Evolutionary conservation across 352 stramenopile genomes (phyloP), one percentile per base, ranked within the genome.

Genomic region (Pythium sp.): DNA sequence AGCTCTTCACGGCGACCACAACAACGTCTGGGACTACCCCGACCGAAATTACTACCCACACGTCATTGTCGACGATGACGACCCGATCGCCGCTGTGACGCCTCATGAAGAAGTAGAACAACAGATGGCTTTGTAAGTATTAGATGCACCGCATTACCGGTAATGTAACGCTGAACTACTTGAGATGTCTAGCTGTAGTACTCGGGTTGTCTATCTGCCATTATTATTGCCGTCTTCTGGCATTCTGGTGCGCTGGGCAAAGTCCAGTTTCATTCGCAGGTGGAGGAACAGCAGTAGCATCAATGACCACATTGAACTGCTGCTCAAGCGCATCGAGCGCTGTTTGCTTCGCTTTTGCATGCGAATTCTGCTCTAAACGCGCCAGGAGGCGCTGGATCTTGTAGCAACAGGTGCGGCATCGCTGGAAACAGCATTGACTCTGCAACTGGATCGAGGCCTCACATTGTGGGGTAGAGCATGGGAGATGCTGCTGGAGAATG

Each of bases 331-430:
- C 36, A 7, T 62, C 36, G 4, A 56, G 0, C 8, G 70, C 70
- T 11, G 28, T 66, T n/a, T 61, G 24, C 43, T 61, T 43, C 5
- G 76, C 73, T 14, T 66, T 70, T 4, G 28, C 59, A 36, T 80
- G 71, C 2, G 67, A 43, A 8, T 65, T 22, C 0, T 55, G 20
- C 15, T 56, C 68, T 14, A 65, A 66, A 1, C 77, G 74, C 1
- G 32, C 26, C 2, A 81, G 38, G 5, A 91, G 70, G 11, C 82
- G 74, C 63, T 92, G 84, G 54, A 90, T 76, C 24, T 76, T 74
- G 51, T 92, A 92, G 67, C 84, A 92, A 67, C 84, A 92, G 43
- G 73, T 88, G 32, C 82, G 77, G 57, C 82, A 91, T 43, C 79
- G 68, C 30, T 75, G 63, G 41, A 91, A 89, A 5, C 68, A 58